phyloP scores from a whole-genome alignment of 345 rosid species.

The Populus pruinosa region DNA sequence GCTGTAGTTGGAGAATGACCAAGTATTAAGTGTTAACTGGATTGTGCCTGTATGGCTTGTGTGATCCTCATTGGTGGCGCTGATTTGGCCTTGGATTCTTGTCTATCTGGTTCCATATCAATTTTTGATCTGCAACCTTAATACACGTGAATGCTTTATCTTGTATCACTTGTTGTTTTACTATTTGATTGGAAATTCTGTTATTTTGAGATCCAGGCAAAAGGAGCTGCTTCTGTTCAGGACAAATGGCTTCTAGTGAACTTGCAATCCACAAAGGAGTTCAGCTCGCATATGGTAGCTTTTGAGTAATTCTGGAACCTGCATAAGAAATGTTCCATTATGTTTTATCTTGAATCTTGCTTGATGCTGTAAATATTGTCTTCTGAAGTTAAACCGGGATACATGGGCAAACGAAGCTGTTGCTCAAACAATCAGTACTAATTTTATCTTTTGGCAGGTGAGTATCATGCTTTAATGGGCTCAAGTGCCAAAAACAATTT shows the following conservation, averaged over 20 bases:
- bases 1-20: not conserved
- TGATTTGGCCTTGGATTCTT: not conserved
- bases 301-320: not conserved
- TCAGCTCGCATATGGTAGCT: conserved; percentile 89
- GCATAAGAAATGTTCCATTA: not conserved
- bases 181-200: conserved; percentile 12
- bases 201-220: conserved; percentile 52
- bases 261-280: conserved; percentile 85
- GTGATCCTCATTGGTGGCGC: not conserved
- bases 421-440: conserved; percentile 75
- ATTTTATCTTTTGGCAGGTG: conserved; percentile 99
- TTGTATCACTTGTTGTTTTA: not conserved
- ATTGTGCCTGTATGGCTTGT: not conserved
- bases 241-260: conserved; percentile 96
- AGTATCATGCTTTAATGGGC: conserved; percentile 9
- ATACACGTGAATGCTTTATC: not conserved
- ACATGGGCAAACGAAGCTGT: conserved; percentile 99
- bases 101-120: not conserved
- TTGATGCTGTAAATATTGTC: conserved; percentile 20
- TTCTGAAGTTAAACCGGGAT: conserved; percentile 87
- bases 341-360: not conserved
- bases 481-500: not conserved
- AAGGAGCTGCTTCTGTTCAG: conserved; percentile 64
- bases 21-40: not conserved
- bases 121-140: not conserved